These are phyloP conservation scores for Cryptococcus maquisensis DNA, from an alignment of 1,284 basidiomycete genomes.

Conservation along the genomic window DNA sequence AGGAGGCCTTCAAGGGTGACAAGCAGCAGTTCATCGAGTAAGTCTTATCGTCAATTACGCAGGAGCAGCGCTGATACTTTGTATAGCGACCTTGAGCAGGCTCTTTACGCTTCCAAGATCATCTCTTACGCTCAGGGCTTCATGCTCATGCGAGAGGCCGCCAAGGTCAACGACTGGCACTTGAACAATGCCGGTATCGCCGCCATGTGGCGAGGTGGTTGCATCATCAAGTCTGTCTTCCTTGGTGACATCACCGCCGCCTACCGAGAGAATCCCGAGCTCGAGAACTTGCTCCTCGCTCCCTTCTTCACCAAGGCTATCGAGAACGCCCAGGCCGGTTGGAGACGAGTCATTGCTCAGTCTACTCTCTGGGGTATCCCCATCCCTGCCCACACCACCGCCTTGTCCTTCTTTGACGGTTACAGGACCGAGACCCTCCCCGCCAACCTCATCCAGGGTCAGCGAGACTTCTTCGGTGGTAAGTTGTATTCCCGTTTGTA, in stretches of 20 bases:
- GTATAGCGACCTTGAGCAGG: slow-evolving; percentile 84
- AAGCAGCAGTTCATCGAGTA: slow-evolving; percentile 92
- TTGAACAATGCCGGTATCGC: slow-evolving; percentile 87
- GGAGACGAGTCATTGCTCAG: slow-evolving; percentile 96
- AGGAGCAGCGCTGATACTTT: not conserved
- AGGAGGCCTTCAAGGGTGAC: slow-evolving; percentile 92
- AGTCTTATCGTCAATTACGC: slow-evolving; percentile 1
- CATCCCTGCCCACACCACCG: slow-evolving; percentile 91
- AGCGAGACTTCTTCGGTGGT: slow-evolving; percentile 57
- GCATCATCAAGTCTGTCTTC: slow-evolving; percentile 96
- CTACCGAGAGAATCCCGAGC: slow-evolving; percentile 77
- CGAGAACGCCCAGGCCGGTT: slow-evolving; percentile 92
- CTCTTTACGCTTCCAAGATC: slow-evolving; percentile 98
- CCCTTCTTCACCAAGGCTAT: slow-evolving; percentile 98
- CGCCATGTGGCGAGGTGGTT: slow-evolving; percentile 99
- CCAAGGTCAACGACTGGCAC: slow-evolving; percentile 73
- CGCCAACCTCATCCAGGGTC: slow-evolving; percentile 91
- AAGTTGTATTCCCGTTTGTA: not conserved
- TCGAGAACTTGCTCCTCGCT: slow-evolving; percentile 93
- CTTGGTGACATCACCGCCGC: slow-evolving; percentile 87
- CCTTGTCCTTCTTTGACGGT: slow-evolving; percentile 98
- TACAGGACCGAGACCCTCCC: slow-evolving; percentile 83
- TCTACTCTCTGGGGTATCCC: slow-evolving; percentile 97
- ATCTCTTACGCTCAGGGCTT: slow-evolving; percentile 99
- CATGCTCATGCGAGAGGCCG: slow-evolving; percentile 99